These are phyloP conservation scores for Cryomyces minteri DNA, from an alignment of 495 filamentous ascomycete species.

Conservation along the genomic window DNA sequence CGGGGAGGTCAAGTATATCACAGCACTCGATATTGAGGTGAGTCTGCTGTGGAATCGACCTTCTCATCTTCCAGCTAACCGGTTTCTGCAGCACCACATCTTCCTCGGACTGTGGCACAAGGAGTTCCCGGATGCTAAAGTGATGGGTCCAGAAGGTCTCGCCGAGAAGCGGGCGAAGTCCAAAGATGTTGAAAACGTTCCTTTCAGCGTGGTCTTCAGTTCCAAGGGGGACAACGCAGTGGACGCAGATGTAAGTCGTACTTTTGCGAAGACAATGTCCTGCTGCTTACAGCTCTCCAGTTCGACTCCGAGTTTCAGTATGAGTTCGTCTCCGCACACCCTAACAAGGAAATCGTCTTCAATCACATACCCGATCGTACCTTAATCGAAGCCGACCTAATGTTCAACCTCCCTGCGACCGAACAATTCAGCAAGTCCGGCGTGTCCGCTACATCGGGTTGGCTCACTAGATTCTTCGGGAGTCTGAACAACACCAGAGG, in stretches of 20 bases:
- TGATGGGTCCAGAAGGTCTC: constrained; percentile 74
- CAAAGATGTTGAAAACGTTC: constrained; percentile 39
- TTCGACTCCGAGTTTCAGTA: constrained; percentile 76
- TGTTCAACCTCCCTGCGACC: constrained; percentile 78
- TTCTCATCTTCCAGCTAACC: neutral
- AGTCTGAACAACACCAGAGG: constrained; percentile 41
- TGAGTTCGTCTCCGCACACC: constrained; percentile 66
- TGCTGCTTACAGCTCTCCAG: constrained; percentile 11
- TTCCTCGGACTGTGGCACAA: constrained; percentile 67
- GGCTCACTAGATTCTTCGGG: constrained; percentile 44
- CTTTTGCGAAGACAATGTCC: no score
- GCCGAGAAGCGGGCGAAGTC: constrained; percentile 60
- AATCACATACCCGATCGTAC: constrained; percentile 62
- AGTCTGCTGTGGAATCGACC: neutral
- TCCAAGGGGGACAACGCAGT: no score
- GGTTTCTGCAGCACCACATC: constrained; percentile 49
- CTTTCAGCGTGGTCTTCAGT: constrained; percentile 49
- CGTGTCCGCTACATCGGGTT: constrained; percentile 31
- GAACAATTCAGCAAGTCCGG: constrained; percentile 64
- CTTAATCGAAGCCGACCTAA: constrained; percentile 76
- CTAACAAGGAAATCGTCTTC: constrained; percentile 76
- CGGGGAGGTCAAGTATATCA: constrained; percentile 65
- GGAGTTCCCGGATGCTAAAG: constrained; percentile 55
- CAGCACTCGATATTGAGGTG: constrained; percentile 62
- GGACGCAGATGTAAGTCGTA: no score